A percentile compares a stretch with the other conserved stretches of the same genome.
phyloP scores from a whole-genome alignment of 2,329 filamentous ascomycete genomes.

The Colletotrichum abscissum region DNA sequence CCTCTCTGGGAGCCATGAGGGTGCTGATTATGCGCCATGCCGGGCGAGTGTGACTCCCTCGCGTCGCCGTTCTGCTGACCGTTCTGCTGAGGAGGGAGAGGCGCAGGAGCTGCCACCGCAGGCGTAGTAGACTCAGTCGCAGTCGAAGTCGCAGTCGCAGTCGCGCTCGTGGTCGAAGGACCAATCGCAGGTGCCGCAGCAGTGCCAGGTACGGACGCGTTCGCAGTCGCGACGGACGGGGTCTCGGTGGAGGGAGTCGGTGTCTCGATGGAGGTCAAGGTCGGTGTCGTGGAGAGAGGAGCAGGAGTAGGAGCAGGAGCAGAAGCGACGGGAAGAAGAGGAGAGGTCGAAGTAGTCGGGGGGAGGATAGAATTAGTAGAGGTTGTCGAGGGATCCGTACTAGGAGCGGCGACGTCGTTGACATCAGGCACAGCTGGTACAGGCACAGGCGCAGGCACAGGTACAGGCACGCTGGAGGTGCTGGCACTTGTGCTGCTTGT shows the following conservation, averaged over 20 bases:
- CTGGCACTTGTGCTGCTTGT: slow-evolving; percentile 28
- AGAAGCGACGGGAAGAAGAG: slow-evolving; percentile 5
- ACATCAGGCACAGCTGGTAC: slow-evolving; percentile 24
- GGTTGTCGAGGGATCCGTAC: slow-evolving; percentile 27
- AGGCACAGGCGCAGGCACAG: slow-evolving; percentile 18
- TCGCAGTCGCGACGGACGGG: slow-evolving; percentile 11
- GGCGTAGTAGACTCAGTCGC: slow-evolving; percentile 5
- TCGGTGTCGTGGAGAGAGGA: slow-evolving; percentile 20
- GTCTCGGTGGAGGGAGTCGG: slow-evolving; percentile 23
- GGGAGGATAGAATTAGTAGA: slow-evolving; percentile 34
- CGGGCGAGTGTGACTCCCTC: slow-evolving; percentile 36
- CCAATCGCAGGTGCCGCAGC: background rate
- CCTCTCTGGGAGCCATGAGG: slow-evolving; percentile 34
- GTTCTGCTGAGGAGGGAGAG: slow-evolving; percentile 2
- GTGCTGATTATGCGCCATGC: slow-evolving; percentile 38
- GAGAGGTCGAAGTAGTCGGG: slow-evolving; percentile 22
- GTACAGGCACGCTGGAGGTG: slow-evolving; percentile 32
- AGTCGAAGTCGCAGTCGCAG: slow-evolving; percentile 1
- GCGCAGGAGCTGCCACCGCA: background rate
- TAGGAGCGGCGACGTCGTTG: slow-evolving; percentile 29
- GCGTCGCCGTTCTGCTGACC: slow-evolving; percentile 36
- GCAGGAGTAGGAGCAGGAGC: background rate
- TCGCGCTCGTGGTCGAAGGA: background rate
- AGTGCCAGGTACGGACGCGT: slow-evolving; percentile 12
- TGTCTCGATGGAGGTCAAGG: slow-evolving; percentile 17